phyloP scores from a whole-genome alignment of 2,329 filamentous ascomycete species.

The Aspergillus vadensis region DNA sequence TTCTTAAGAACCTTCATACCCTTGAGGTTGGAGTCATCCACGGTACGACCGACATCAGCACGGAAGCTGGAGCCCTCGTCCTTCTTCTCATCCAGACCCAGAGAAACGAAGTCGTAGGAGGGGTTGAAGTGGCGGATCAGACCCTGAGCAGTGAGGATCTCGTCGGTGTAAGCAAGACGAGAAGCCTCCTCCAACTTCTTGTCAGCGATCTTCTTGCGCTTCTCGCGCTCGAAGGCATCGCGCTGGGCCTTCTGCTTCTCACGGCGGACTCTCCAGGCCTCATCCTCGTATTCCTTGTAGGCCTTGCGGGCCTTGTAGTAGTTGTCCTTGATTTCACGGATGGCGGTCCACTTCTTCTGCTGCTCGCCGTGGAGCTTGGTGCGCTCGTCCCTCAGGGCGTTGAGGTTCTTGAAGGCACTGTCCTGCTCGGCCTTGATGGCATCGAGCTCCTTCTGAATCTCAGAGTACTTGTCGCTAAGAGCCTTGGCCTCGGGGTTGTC shows the following conservation, averaged over 20 bases:
- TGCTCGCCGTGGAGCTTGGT: slow-evolving; percentile 81
- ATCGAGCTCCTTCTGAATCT: slow-evolving; percentile 85
- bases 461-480: slow-evolving; percentile 80
- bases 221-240: slow-evolving; percentile 54
- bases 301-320: slow-evolving; percentile 83
- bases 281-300: slow-evolving; percentile 79
- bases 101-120: slow-evolving; percentile 66
- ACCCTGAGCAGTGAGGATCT: slow-evolving; percentile 85
- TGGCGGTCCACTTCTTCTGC: slow-evolving; percentile 78
- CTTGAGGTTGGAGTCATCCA: slow-evolving; percentile 82
- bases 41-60: slow-evolving; percentile 77
- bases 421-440: slow-evolving; percentile 90
- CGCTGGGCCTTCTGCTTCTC: slow-evolving; percentile 83
- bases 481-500: slow-evolving; percentile 91
- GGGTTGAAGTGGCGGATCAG: slow-evolving; percentile 92
- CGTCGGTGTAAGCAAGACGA: slow-evolving; percentile 84
- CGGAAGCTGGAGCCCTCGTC: slow-evolving; percentile 67
- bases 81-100: slow-evolving; percentile 54
- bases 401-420: slow-evolving; percentile 83
- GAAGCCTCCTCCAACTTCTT: slow-evolving; percentile 55
- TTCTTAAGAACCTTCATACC: slow-evolving; percentile 82
- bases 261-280: slow-evolving; percentile 72
- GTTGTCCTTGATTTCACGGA: slow-evolving; percentile 86
- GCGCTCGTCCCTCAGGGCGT: slow-evolving; percentile 79
- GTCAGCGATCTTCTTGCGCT: slow-evolving; percentile 55